Conservation (phyloP, 345 rosid genomes). For the Gynandropsis gynandra region DNA sequence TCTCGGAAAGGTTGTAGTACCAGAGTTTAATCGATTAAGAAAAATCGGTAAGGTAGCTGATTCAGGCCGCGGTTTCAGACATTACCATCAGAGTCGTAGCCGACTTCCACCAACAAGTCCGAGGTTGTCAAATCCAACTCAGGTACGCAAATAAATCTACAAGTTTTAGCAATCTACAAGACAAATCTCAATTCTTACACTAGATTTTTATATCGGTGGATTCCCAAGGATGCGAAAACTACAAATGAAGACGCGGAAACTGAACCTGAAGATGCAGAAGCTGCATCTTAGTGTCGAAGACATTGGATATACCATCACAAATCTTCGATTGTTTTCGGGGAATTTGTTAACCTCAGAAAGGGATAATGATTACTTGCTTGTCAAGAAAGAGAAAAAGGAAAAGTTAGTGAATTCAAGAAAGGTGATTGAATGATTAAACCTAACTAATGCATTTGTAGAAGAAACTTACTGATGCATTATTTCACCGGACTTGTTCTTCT, state of each 20-base stretch:
- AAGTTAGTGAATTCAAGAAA: slow-evolving; percentile 11
- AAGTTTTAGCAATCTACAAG: not conserved
- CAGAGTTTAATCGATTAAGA: slow-evolving; percentile 61
- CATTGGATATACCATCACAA: not conserved
- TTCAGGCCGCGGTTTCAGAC: slow-evolving; percentile 8
- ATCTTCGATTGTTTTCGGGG: no score
- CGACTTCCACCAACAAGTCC: slow-evolving; percentile 11
- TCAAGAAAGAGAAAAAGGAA: slow-evolving; percentile 22
- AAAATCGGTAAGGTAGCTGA: slow-evolving; percentile 35
- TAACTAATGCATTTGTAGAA: not conserved
- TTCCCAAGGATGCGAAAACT: slow-evolving; percentile 8
- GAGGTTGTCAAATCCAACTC: slow-evolving; percentile 7
- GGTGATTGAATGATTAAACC: not conserved
- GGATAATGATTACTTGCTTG: slow-evolving; percentile 17
- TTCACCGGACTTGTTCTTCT: no score
- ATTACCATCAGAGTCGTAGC: slow-evolving; percentile 6
- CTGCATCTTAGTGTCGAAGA: not conserved
- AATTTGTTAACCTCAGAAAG: not conserved
- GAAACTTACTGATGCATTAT: slow-evolving; percentile 12
- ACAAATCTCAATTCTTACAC: not conserved
- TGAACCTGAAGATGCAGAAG: not conserved
- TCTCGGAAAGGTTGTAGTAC: slow-evolving; percentile 58
- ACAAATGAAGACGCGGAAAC: not conserved
- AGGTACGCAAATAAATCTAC: slow-evolving; percentile 16
- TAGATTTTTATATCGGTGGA: not conserved